phyloP scores from a whole-genome alignment of 2,329 filamentous ascomycete genomes.

The Paecilomyces dactylethromorphus region DNA sequence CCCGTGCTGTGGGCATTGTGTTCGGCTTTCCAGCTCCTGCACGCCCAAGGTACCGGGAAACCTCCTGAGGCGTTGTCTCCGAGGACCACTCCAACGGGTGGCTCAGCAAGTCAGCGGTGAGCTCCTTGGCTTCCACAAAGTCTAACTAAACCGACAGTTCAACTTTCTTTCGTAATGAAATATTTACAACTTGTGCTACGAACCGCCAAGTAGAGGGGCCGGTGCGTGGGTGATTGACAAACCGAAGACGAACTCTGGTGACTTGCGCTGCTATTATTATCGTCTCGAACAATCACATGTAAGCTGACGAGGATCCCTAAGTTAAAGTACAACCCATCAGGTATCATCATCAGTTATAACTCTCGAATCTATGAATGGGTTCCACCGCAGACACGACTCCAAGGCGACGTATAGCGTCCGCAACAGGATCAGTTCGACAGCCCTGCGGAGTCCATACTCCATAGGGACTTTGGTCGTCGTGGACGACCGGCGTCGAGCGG shows the following conservation, averaged over 20 bases:
- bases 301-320: background rate
- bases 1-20: too few species aligned
- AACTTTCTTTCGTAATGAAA: background rate
- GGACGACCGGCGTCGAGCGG: background rate
- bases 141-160: background rate
- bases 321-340: too few species aligned
- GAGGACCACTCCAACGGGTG: too few species aligned
- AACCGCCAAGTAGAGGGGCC: background rate
- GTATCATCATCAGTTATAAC: too few species aligned
- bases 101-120: background rate
- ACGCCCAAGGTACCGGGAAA: too few species aligned
- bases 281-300: background rate
- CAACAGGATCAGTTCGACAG: background rate
- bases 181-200: background rate
- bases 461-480: background rate
- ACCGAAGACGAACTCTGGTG: background rate
- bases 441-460: too few species aligned
- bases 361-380: background rate
- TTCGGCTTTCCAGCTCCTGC: too few species aligned
- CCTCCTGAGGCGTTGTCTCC: too few species aligned
- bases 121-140: background rate
- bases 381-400: background rate
- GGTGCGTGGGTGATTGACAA: background rate
- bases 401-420: background rate
- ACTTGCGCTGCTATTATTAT: background rate